Conservation (phyloP, 805 yeast genomes). For the Candida andamanensis region DNA sequence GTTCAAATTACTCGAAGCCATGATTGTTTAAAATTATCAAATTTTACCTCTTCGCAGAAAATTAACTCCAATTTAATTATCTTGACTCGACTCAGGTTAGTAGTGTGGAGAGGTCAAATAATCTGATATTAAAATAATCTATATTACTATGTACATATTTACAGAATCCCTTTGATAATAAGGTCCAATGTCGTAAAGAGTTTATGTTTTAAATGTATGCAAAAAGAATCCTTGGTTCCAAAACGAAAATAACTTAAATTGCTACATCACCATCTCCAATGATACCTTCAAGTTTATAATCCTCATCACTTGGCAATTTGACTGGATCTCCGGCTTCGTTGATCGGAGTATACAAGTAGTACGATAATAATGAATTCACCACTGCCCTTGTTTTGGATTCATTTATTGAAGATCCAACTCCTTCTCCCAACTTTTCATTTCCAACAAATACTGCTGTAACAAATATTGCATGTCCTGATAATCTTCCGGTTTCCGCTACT, state of each 20-base stretch:
- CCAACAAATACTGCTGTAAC: constrained; percentile 92
- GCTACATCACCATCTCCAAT: constrained; percentile 43
- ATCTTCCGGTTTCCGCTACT: constrained; percentile 90
- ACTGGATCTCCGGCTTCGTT: constrained; percentile 37
- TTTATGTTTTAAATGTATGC: too few species aligned
- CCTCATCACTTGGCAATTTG: constrained; percentile 57
- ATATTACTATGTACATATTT: constrained; percentile 18
- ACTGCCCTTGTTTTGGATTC: constrained; percentile 94
- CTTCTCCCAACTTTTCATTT: constrained; percentile 80
- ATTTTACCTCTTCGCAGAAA: too few species aligned
- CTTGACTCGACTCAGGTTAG: constrained; percentile 3
- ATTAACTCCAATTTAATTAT: constrained; percentile 5
- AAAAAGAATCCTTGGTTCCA: too few species aligned
- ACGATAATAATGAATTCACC: constrained; percentile 82
- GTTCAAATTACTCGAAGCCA: constrained; percentile 30
- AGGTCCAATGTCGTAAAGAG: too few species aligned
- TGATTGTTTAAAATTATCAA: constrained; percentile 8
- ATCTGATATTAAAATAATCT: too few species aligned
- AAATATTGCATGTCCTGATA: constrained; percentile 74
- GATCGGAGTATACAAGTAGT: constrained; percentile 87
- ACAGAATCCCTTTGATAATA: constrained; percentile 9
- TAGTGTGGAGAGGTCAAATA: too few species aligned
- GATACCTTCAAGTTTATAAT: constrained; percentile 36
- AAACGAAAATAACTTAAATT: constrained; percentile 26
- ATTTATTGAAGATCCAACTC: constrained; percentile 81